These are phyloP conservation scores for Monosporascus sp. DNA, from an alignment of 2,329 filamentous ascomycete genomes.

Conservation along the genomic window DNA sequence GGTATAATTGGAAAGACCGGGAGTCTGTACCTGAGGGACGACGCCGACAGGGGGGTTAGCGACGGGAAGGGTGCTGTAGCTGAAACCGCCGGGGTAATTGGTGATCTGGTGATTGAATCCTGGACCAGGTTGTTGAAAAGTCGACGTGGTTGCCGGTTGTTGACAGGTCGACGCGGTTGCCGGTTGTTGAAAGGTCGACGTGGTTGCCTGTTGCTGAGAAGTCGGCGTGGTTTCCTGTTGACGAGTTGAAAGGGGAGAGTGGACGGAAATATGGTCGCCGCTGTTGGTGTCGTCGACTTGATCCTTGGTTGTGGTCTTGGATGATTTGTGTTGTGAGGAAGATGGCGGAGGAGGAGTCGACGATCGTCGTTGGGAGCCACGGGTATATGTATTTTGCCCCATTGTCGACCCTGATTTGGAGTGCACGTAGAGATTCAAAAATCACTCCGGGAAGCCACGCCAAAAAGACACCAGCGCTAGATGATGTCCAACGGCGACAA, in stretches of 20 bases:
- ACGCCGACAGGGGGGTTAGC: conserved; percentile 10
- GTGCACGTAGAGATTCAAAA: too few species aligned
- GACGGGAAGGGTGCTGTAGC: conserved; percentile 8
- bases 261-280: neutral
- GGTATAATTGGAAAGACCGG: neutral
- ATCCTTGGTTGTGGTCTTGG: neutral
- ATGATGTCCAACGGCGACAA: too few species aligned
- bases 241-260: neutral
- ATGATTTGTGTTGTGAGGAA: neutral
- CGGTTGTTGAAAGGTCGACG: conserved; percentile 5
- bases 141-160: conserved; percentile 1
- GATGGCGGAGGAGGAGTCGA: neutral
- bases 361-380: too few species aligned
- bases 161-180: conserved; percentile 6
- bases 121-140: conserved; percentile 10
- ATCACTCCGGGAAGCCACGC: too few species aligned
- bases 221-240: neutral
- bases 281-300: neutral
- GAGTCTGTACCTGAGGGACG: neutral
- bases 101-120: conserved; percentile 13
- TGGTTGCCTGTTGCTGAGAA: conserved; percentile 3
- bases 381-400: too few species aligned
- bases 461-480: too few species aligned
- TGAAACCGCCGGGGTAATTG: conserved; percentile 12
- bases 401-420: too few species aligned